Conservation (phyloP, 1,139 yeast genomes). For the Yamadazyma oceani region DNA sequence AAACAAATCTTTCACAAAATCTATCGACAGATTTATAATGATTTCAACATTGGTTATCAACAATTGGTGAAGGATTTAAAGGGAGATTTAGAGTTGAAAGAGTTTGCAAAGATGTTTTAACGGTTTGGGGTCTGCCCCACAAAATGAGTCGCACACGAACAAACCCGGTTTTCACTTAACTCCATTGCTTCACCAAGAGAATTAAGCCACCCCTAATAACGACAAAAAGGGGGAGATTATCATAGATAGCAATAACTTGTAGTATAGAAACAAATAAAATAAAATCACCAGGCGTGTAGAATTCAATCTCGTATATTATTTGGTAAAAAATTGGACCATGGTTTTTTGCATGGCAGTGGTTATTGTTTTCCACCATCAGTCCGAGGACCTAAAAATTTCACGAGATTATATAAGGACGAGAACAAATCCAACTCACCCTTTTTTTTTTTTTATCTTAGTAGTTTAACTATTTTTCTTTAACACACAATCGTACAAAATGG, state of each 20-base stretch:
- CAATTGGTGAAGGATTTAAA: slow-evolving; percentile 29
- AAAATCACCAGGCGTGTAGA: no score
- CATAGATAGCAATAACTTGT: no score
- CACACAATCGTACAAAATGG: slow-evolving; percentile 27
- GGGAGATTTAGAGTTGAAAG: slow-evolving; percentile 24
- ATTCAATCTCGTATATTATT: no score
- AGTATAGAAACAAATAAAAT: no score
- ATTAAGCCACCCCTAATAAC: no score
- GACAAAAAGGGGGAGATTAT: no score
- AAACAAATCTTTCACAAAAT: slow-evolving; percentile 26
- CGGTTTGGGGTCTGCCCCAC: slow-evolving; percentile 11
- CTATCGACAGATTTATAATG: slow-evolving; percentile 25
- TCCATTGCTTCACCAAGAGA: no score
- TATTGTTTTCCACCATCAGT: slow-evolving; percentile 2
- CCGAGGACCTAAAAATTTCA: slow-evolving; percentile 9
- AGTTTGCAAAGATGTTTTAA: slow-evolving; percentile 12
- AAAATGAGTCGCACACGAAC: slow-evolving; percentile 11
- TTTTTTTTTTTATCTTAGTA: slow-evolving; percentile 5
- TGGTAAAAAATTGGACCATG: no score
- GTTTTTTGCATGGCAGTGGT: slow-evolving; percentile 5
- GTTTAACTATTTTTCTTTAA: no score
- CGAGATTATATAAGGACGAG: slow-evolving; percentile 4
- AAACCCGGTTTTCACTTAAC: neutral
- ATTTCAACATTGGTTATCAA: slow-evolving; percentile 21
- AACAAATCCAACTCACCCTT: slow-evolving; percentile 3